Conservation (phyloP, 108 stramenopile genomes). For the Skeletonema marinoi region DNA sequence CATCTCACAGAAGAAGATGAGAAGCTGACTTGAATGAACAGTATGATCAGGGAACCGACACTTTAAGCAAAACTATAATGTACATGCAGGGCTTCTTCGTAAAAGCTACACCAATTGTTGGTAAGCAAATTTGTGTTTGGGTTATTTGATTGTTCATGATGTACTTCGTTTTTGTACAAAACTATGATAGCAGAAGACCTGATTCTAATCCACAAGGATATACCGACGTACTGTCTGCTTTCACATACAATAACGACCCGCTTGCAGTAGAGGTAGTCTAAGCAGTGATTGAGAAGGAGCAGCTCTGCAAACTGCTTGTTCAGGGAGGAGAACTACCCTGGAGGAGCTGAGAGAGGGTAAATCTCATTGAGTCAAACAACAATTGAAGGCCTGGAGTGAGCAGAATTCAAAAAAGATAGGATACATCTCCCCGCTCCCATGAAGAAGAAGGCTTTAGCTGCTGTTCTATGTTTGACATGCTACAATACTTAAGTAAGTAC, state of each 20-base stretch:
- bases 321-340: background rate
- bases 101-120: slow-evolving; percentile 57
- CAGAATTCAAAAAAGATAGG: no score
- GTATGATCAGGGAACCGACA: slow-evolving; percentile 24
- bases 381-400: no score
- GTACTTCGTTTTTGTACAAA: no score
- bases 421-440: no score
- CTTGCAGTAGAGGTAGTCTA: background rate
- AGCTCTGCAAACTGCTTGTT: background rate
- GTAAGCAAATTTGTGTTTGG: no score
- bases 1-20: background rate
- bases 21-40: background rate
- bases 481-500: no score
- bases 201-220: slow-evolving; percentile 3
- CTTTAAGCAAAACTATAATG: slow-evolving; percentile 31
- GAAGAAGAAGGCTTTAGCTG: no score
- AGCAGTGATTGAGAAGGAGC: background rate
- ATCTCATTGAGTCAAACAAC: no score
- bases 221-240: background rate
- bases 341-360: no score
- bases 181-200: no score
- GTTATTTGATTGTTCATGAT: no score
- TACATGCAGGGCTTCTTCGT: slow-evolving; percentile 63
- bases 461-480: no score
- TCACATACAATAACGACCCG: background rate